Base-by-base conservation (phyloP, 2,329 filamentous ascomycete species). In the Trichoderma cornu-damae region DNA sequence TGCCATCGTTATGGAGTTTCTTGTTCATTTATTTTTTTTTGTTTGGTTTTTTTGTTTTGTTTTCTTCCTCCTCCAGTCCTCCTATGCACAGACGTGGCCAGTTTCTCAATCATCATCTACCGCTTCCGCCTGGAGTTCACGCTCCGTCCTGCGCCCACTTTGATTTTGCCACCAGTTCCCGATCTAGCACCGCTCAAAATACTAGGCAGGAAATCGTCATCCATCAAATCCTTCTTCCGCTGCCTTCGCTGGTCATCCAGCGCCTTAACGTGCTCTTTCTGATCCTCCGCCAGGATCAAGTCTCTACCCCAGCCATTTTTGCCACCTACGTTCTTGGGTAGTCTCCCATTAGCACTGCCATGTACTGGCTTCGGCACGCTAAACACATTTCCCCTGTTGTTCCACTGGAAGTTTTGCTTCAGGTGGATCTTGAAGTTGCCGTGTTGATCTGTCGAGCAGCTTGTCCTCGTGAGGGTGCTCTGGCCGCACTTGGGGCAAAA, bases 371-470 rank as follows among this genome's bases (percentile, higher is more conserved):
- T 97, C 1, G 94, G 94, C 43, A 99, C 85, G 70, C 90, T 95
- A 77, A 87, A 99, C 35, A 90, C 84, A 72, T 96, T 94, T 52
- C 94, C 94, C 22, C 92, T 82, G 64, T 88, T 96, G 74, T 96
- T 97, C 86, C 87, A 96, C 74, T 96, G 90, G 79, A 94, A 96
- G 72, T 96, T 96, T 73, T 86, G 87, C 79, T 96, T 96, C 59
- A 99, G 78, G 69, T 96, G 89, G 59, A 99, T 74, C 59, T 82
- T 85, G 75, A 96, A 95, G 65, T 86, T 84, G 51, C 94, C 94
- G 50, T 85, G 81, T 24, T 84, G 78, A 66, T 92, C 87, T 3
- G 91, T 96, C 26, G 88, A 88, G 79, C 92, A 96, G 22, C 87
- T 87, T 0, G 92, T 88, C 61, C 93, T 85, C 6, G 87, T 90